Base-by-base conservation (phyloP, 768 basidiomycete genomes). In the Mycena pura region DNA sequence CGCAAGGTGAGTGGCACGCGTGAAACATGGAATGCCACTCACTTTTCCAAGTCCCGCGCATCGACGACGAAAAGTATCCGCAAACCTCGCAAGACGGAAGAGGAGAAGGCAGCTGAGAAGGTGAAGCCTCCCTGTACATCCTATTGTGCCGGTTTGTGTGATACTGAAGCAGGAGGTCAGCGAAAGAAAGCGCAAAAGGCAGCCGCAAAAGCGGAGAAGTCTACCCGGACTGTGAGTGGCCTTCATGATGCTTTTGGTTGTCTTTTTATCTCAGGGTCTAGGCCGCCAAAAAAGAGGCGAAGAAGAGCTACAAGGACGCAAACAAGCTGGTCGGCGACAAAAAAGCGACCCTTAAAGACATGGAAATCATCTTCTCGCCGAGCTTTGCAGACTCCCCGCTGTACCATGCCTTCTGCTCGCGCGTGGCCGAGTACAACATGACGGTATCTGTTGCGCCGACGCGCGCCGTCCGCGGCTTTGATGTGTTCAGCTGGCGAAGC, bases 251-350 rank as follows among this genome's bases (percentile, higher is more conserved):
- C n/a, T n/a, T 25, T 19, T 27, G 5, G n/a, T 36, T 13, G 2
- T 5, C 31, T 29, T 25, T 8, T 22, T 5, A 27, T 49, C 4
- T 22, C 22, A n/a, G 10, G 15, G 17, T 27, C 1, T 22, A 63
- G 63, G 55, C 59, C 11, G 24, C n/a, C 31, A 51, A 36, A 2
- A 61, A 67, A 31, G 54, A 27, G 7, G 21, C 31, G 6, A 60
- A 59, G 39, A 49, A 62, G 17, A n/a, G 7, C 3, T 62, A 61
- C 50, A 41, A 40, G 19, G 45, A 44, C 19, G 63, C 38, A 8
- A 67, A 67, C 46, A 63, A 64, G 21, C 66, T 67, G 41, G 63
- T 67, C 40, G 21, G 11, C 52, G 50, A 64, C 58, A 67, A 67
- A 34, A 57, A 57, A 29, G 19, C 10, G 7, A 64, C 62, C 25